Base-by-base conservation (phyloP, 495 filamentous ascomycete species). In the Aspergillus bertholletiae region DNA sequence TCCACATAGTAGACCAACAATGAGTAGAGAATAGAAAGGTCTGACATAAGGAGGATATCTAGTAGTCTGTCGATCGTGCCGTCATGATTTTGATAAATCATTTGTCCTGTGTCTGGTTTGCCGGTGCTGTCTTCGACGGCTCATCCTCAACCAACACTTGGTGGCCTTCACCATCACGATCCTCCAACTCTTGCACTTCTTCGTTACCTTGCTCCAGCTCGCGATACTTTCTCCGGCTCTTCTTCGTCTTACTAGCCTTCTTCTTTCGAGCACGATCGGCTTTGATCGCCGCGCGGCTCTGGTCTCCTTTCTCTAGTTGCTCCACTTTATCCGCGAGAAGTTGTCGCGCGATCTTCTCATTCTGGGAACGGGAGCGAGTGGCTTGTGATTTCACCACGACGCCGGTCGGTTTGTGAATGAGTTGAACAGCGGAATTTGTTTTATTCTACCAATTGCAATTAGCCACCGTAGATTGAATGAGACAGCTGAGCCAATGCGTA, bases 401-500 rank as follows among this genome's bases (percentile, higher is more conserved):
- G 46, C 92, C 92, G 8, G 91, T 93, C 13, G 92, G 90, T 20
- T 88, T 71, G 73, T 98, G 94, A 53, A 84, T 92, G 23, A 98
- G 79, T 65, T 98, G 95, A 35, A 97, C 94, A 44, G 94, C 94
- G 8, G 90, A 97, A 58, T 84, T 86, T 21, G 94, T 97, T 86
- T 98, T 98, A 75, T 98, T 98, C 88, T 92, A 32, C 20, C n/a
- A 9, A 43, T 21, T 22, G 21, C n/a, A 7, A 39, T 43, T 20
- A 52, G 27, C 34, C 11, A 37, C 5, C 2, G 7, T 32, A 37
- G 23, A 43, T 12, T 24, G 13, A 6, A 13, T 27, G 22, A 18
- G 20, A 13, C 15, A 18, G 13, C 2, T 11, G 34, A 15, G 11
- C 5, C 12, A n/a, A 39, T 49, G 20, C 68, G 12, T 60, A 80